phyloP scores from a whole-genome alignment of 2,329 filamentous ascomycete species.

The Tolypocladium ophioglossoides region DNA sequence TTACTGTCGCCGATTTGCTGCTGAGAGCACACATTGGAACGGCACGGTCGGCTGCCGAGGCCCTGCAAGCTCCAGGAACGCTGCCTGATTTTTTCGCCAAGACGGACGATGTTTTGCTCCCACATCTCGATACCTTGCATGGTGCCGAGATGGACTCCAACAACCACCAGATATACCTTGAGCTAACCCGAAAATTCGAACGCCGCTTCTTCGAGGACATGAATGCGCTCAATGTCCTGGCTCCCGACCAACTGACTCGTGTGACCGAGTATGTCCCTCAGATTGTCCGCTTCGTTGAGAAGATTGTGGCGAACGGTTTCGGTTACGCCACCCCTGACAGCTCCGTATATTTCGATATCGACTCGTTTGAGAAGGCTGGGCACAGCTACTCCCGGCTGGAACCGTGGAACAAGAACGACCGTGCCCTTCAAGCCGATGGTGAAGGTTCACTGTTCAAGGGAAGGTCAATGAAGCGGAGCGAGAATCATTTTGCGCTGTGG shows the following conservation, averaged over 20 bases:
- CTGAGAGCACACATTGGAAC: too few species aligned
- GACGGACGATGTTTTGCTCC: slow-evolving; percentile 59
- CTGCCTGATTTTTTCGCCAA: slow-evolving; percentile 42
- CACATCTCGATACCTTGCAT: slow-evolving; percentile 66
- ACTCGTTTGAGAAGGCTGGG: slow-evolving; percentile 71
- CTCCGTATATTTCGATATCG: slow-evolving; percentile 90
- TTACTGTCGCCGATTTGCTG: too few species aligned
- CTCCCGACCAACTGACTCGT: slow-evolving; percentile 71
- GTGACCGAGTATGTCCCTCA: slow-evolving; percentile 90
- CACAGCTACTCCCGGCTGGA: slow-evolving; percentile 78
- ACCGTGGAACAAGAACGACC: slow-evolving; percentile 76
- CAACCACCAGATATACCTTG: slow-evolving; percentile 68
- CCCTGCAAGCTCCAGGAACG: slow-evolving; percentile 39
- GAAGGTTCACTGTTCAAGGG: slow-evolving; percentile 68
- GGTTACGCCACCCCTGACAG: slow-evolving; percentile 66
- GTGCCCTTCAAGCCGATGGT: slow-evolving; percentile 74
- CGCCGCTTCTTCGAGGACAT: slow-evolving; percentile 79
- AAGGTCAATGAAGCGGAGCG: slow-evolving; percentile 56
- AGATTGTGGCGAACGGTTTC: slow-evolving; percentile 74
- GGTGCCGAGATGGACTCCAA: slow-evolving; percentile 50
- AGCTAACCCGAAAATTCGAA: slow-evolving; percentile 77
- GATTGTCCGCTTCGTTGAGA: slow-evolving; percentile 76
- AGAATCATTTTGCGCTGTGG: slow-evolving; percentile 87
- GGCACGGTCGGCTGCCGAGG: too few species aligned
- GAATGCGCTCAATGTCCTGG: slow-evolving; percentile 71